Percentiles rank a stretch among this genome's conserved stretches.
These are phyloP conservation scores for Penicillium coffeae DNA, from an alignment of 495 filamentous ascomycete species.

Conservation along the genomic window DNA sequence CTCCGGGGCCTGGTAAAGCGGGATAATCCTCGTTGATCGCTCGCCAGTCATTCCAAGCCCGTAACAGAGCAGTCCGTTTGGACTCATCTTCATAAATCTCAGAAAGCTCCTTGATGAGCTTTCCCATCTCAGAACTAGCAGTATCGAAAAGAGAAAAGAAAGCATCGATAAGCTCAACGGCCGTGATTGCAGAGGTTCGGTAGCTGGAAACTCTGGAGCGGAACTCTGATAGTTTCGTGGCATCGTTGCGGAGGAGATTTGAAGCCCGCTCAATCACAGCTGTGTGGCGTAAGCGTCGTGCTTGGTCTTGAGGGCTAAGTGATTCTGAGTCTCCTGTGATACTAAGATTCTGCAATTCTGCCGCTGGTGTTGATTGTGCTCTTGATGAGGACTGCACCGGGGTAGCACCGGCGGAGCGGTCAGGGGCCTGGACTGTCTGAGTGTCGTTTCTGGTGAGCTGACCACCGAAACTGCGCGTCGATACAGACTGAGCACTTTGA, in stretches of 20 bases:
- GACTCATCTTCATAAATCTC: conserved; percentile 83
- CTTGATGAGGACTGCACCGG: conserved; percentile 39
- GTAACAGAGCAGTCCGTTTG: conserved; percentile 68
- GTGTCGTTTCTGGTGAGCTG: conserved; percentile 61
- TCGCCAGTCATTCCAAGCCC: conserved; percentile 90
- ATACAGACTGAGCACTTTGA: conserved; percentile 74
- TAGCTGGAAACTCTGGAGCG: conserved; percentile 73
- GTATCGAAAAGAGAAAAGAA: conserved; percentile 83
- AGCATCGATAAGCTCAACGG: conserved; percentile 72
- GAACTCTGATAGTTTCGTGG: conserved; percentile 69
- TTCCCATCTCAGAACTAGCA: conserved; percentile 72
- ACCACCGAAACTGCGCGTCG: conserved; percentile 76
- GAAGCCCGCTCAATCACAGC: conserved; percentile 83
- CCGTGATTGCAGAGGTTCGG: conserved; percentile 59
- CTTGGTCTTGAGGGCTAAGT: conserved; percentile 71
- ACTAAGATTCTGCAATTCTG: conserved; percentile 38
- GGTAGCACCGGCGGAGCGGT: conserved; percentile 35
- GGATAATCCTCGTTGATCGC: conserved; percentile 97
- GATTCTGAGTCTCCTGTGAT: conserved; percentile 26
- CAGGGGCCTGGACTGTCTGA: conserved; percentile 40
- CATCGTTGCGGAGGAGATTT: conserved; percentile 71
- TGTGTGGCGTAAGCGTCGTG: conserved; percentile 63
- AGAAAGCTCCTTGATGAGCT: conserved; percentile 84
- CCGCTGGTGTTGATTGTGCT: conserved; percentile 34
- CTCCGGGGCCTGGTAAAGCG: conserved; percentile 69